phyloP scores from a whole-genome alignment of 140 eudicot species.

The Erigeron philadelphicus region DNA sequence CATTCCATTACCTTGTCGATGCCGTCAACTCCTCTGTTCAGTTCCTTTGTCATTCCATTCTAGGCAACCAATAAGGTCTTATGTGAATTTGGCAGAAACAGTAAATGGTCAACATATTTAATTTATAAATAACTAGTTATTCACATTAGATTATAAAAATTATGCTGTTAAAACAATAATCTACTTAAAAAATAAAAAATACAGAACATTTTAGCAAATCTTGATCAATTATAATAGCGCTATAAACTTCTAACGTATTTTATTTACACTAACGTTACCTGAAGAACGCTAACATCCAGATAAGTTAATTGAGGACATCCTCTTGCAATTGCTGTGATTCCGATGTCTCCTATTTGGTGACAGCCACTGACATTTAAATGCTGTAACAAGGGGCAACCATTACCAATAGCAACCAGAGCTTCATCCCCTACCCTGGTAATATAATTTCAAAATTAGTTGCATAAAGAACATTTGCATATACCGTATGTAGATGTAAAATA shows the following conservation, averaged over 20 bases:
- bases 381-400: conserved; percentile 63
- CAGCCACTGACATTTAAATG: conserved; percentile 91
- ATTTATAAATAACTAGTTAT: too few relatives aligned
- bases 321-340: conserved; percentile 78
- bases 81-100: background rate
- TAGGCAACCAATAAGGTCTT: background rate
- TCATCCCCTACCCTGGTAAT: conserved; percentile 79
- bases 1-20: background rate
- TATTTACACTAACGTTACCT: conserved; percentile 38
- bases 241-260: background rate
- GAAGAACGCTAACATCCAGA: conserved; percentile 88
- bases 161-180: too few relatives aligned
- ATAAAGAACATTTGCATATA: background rate
- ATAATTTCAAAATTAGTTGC: background rate
- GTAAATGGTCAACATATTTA: background rate
- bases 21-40: background rate
- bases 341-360: conserved; percentile 77
- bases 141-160: too few relatives aligned
- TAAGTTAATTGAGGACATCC: conserved; percentile 72
- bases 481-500: background rate
- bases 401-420: conserved; percentile 69
- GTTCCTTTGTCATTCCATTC: background rate
- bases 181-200: background rate
- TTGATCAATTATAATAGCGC: background rate
- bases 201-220: background rate